Evolutionary conservation across 495 filamentous ascomycete genomes (phyloP), one percentile per base, ranked within the genome.

Genomic region (Parathielavia appendiculata): DNA sequence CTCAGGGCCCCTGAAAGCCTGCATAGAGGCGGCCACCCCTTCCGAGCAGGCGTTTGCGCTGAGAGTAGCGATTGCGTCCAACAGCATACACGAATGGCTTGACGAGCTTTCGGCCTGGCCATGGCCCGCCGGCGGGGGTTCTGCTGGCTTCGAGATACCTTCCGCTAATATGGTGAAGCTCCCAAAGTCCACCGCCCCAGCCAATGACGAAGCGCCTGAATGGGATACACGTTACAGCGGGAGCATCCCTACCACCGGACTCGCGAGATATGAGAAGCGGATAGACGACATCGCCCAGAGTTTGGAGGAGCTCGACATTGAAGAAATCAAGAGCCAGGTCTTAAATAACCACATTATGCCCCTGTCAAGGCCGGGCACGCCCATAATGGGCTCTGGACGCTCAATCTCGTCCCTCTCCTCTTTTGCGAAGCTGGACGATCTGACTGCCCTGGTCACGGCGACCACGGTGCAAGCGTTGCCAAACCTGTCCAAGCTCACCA

Each of bases 261-360:
- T 92, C 0, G 69, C 79, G 32, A 66, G 74, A 51, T 91, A 93
- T 67, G 88, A 92, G 66, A 73, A 70, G 39, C 81, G 92, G 30
- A 79, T 95, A 23, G 87, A 92, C 38, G 83, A 86, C 53, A 96
- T 98, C 60, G 76, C 76, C 20, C 81, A 84, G 49, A 86, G 83
- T 50, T 83, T 97, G 77, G 89, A 92, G 20, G 79, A 81, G 43
- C 75, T 98, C 47, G 83, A 91, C 53, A 79, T 98, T 46, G 91
- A 96, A 60, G 91, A 95, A 63, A 83, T 97, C 64, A 97, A 97
- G 74, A 81, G 79, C 48, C 90, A 91, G 69, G 89, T 97, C 61
- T 75, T 95, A 56, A 84, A 87, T 76, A 87, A 86, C 57, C 86
- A 93, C 75, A 81, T 86, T 68, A 68, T 68, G 75, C 82, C 69